Conservation (phyloP, 2,329 filamentous ascomycete genomes). For the Curvularia sp. region DNA sequence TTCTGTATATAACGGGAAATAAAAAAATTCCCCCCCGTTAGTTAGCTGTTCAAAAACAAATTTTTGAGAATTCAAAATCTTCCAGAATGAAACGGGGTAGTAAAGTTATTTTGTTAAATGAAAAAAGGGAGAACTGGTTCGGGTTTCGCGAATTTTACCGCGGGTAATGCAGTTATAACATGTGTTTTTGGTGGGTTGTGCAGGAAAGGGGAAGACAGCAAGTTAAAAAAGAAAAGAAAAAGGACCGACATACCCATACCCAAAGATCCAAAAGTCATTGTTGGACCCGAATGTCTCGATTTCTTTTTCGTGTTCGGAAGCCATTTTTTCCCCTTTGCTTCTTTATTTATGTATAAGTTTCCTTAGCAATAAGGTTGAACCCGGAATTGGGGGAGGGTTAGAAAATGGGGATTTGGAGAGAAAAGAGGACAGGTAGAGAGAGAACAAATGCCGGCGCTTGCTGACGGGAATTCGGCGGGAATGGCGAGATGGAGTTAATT, state of each 20-base stretch:
- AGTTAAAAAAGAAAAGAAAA: background rate
- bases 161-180: no score
- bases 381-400: no score
- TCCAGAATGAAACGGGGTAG: no score
- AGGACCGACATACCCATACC: conserved; percentile 77
- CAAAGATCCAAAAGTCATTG: conserved; percentile 92
- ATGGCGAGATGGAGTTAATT: background rate
- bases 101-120: no score
- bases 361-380: no score
- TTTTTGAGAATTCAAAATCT: no score
- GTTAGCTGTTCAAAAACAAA: no score
- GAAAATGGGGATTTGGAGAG: no score
- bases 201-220: background rate
- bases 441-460: background rate
- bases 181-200: no score
- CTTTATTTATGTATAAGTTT: background rate
- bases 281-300: conserved; percentile 47
- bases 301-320: conserved; percentile 34
- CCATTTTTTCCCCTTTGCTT: conserved; percentile 19
- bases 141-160: no score
- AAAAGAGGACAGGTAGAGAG: background rate
- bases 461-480: background rate
- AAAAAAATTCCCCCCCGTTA: background rate
- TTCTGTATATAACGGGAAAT: conserved; percentile 60
- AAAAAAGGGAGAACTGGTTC: no score